Evolutionary conservation across 805 yeast genomes (phyloP).

Genomic region (Wilhelminamyces savonicus): DNA sequence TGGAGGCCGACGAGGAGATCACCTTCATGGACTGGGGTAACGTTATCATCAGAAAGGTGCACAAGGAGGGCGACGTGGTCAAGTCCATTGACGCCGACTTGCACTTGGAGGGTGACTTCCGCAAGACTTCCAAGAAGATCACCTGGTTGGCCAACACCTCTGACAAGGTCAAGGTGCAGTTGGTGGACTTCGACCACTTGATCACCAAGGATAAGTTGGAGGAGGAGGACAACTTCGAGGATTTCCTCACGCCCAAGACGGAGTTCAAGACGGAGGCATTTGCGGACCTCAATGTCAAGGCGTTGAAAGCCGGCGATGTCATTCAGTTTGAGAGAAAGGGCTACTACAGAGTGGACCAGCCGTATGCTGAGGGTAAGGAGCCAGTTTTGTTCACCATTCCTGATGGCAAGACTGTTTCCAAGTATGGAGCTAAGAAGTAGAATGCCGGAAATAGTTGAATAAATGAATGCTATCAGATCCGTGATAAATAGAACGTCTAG

Average conservation of each 20-base stretch:
- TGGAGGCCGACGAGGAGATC: conserved; percentile 79
- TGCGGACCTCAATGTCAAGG: conserved; percentile 74
- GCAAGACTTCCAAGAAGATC: conserved; percentile 88
- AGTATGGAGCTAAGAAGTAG: conserved; percentile 30
- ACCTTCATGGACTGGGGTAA: conserved; percentile 99
- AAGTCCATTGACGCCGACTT: conserved; percentile 67
- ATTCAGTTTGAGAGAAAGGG: conserved; percentile 98
- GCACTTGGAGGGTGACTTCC: conserved; percentile 94
- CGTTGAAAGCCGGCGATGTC: conserved; percentile 77
- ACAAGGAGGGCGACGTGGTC: conserved; percentile 54
- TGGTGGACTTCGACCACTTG: conserved; percentile 90
- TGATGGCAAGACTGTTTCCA: conserved; percentile 67
- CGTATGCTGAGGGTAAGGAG: conserved; percentile 51
- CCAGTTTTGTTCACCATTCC: conserved; percentile 89
- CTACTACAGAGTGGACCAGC: conserved; percentile 74
- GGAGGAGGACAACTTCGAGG: conserved; percentile 90
- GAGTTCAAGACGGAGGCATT: conserved; percentile 73
- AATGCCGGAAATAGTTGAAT: background rate
- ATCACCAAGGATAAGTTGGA: conserved; percentile 93
- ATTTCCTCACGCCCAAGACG: conserved; percentile 81
- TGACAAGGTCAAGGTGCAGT: conserved; percentile 65
- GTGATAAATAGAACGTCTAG: background rate
- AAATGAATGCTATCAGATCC: background rate
- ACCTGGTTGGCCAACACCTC: conserved; percentile 89
- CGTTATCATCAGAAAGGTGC: conserved; percentile 66